A percentile compares a stretch with the other conserved stretches of the same genome.
Conservation (phyloP, 331 rosid genomes). For the Erythrophleum ivorense region DNA sequence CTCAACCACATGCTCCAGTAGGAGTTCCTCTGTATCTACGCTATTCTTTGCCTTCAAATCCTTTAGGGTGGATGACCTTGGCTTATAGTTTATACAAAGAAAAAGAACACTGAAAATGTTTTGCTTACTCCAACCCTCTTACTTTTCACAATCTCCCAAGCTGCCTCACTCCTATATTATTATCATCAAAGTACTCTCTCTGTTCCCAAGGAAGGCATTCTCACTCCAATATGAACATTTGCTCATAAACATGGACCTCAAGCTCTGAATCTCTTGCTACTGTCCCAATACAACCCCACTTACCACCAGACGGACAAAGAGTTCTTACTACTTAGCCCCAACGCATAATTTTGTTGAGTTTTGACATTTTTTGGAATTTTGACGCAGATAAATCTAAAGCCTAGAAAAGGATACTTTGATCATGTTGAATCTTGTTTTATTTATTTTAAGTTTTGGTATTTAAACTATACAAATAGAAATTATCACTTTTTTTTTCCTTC, state of each 20-base stretch:
- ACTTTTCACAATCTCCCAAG: constrained; percentile 82
- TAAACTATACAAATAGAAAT: background rate
- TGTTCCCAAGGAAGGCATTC: constrained; percentile 61
- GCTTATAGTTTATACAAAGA: constrained; percentile 46
- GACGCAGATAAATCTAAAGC: constrained; percentile 9
- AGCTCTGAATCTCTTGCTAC: constrained; percentile 77
- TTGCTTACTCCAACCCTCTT: constrained; percentile 59
- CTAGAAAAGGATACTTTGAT: constrained; percentile 1
- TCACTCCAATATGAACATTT: constrained; percentile 38
- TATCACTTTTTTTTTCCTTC: background rate
- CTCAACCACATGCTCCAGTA: constrained; percentile 34
- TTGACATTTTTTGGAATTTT: background rate
- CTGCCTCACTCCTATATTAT: constrained; percentile 49
- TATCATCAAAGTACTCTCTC: constrained; percentile 54
- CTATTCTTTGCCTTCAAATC: constrained; percentile 39
- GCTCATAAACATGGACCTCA: constrained; percentile 42
- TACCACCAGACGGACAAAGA: background rate
- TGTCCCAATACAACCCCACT: constrained; percentile 49
- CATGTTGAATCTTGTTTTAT: background rate
- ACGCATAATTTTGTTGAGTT: constrained; percentile 20
- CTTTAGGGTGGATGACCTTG: constrained; percentile 40
- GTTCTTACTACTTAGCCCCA: constrained; percentile 4
- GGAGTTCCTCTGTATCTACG: constrained; percentile 54
- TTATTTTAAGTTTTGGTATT: background rate
- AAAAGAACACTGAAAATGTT: constrained; percentile 56